Evolutionary conservation across 352 stramenopile genomes (phyloP).

Genomic region (Phytophthora agathidicida): DNA sequence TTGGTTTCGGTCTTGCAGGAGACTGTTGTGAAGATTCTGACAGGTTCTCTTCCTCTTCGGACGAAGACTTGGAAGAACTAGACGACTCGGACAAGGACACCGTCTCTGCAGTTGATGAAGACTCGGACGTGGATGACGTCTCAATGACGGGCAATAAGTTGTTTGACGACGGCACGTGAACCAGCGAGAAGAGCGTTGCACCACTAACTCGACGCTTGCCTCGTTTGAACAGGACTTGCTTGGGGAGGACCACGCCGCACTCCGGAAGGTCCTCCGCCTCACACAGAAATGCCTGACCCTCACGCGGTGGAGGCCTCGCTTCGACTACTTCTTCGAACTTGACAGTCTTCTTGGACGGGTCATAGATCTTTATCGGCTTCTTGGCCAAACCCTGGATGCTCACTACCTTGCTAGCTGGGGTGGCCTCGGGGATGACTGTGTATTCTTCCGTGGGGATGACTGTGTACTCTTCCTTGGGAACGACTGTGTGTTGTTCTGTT

Average conservation of each 20-base stretch:
- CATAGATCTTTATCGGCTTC: conserved; percentile 2
- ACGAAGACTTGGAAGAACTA: conserved; percentile 17
- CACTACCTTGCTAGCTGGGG: conserved; percentile 5
- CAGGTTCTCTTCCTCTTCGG: conserved; percentile 8
- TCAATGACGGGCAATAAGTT: conserved; percentile 17
- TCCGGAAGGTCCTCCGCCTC: conserved; percentile 19
- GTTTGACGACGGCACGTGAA: conserved; percentile 28
- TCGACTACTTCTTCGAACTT: conserved; percentile 23
- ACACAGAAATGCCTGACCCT: conserved; percentile 7
- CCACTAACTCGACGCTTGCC: conserved; percentile 37
- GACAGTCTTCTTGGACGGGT: conserved; percentile 17
- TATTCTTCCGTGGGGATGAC: conserved; percentile 10
- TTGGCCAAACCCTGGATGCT: conserved; percentile 7
- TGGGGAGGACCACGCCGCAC: conserved; percentile 38
- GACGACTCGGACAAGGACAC: conserved; percentile 16
- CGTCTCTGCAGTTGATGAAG: neutral
- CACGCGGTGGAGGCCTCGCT: conserved; percentile 6
- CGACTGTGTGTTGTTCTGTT: conserved; percentile 20
- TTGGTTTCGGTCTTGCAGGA: conserved; percentile 12
- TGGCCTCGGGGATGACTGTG: too few species aligned
- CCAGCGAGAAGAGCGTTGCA: conserved; percentile 33
- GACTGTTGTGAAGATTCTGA: conserved; percentile 1
- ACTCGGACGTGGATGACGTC: conserved; percentile 22
- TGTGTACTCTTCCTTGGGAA: conserved; percentile 8
- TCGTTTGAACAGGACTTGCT: conserved; percentile 40